Evolutionary conservation across 228 moss, liverwort and hornwort genomes (phyloP).

Genomic region (Sphagnum fallax): DNA sequence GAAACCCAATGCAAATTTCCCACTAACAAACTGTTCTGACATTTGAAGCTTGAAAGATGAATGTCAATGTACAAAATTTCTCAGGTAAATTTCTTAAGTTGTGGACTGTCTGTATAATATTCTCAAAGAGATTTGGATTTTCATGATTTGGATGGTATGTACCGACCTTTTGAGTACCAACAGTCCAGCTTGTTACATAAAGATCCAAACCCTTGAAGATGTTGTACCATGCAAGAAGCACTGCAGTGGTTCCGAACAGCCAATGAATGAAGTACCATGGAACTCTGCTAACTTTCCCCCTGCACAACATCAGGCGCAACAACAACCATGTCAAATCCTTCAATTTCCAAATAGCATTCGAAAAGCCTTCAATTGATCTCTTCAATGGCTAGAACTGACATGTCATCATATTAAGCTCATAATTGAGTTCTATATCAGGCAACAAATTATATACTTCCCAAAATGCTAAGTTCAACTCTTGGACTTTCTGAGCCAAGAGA

Average conservation of each 20-base stretch:
- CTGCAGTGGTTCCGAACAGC: not conserved
- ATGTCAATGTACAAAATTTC: too few relatives aligned
- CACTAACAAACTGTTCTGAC: too few relatives aligned
- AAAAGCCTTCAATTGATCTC: not conserved
- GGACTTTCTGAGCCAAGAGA: not conserved
- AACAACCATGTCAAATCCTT: not conserved
- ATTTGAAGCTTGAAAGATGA: too few relatives aligned
- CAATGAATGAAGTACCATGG: not conserved
- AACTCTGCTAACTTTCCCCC: not conserved
- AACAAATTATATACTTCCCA: not conserved
- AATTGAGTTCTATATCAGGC: not conserved
- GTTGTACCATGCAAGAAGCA: not conserved
- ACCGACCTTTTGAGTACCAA: too few relatives aligned
- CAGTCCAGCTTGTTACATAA: not conserved
- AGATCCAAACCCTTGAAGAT: not conserved
- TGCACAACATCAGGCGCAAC: not conserved
- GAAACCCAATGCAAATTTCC: too few relatives aligned
- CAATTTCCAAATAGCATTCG: not conserved
- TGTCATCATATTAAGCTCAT: too few relatives aligned
- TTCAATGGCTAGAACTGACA: not conserved
- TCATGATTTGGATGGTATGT: too few relatives aligned
- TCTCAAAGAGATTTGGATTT: too few relatives aligned
- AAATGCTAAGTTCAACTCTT: not conserved
- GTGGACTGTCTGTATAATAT: too few relatives aligned
- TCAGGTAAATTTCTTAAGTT: too few relatives aligned